Conservation (phyloP, 148 eudicot genomes). For the Drosera capensis region DNA sequence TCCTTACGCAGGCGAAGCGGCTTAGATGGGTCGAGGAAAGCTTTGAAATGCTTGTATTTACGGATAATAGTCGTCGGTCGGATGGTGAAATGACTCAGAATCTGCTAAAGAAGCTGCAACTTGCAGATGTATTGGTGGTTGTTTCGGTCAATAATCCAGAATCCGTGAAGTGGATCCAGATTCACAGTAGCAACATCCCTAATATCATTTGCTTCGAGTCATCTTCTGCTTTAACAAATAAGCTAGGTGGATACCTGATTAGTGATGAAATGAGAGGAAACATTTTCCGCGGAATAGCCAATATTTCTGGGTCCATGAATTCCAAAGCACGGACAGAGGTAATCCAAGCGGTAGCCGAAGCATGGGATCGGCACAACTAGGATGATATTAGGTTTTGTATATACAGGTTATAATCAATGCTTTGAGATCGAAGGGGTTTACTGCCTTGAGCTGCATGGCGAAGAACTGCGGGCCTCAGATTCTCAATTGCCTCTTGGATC, state of each 20-base stretch:
- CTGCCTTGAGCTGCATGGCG: slow-evolving; percentile 77
- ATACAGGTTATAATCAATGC: slow-evolving; percentile 69
- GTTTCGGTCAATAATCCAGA: slow-evolving; percentile 56
- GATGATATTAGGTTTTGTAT: slow-evolving; percentile 89
- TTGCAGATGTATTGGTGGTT: slow-evolving; percentile 43
- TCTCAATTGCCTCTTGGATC: slow-evolving; percentile 77
- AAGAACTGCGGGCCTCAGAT: slow-evolving; percentile 83
- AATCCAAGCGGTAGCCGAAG: slow-evolving; percentile 39
- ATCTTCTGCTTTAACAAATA: slow-evolving; percentile 48
- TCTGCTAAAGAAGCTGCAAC: slow-evolving; percentile 25
- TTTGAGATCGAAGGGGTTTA: slow-evolving; percentile 75
- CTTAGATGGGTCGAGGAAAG: slow-evolving; percentile 82
- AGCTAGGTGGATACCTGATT: slow-evolving; percentile 49
- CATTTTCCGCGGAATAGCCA: slow-evolving; percentile 24
- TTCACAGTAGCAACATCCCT: slow-evolving; percentile 27
- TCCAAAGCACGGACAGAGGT: slow-evolving; percentile 27
- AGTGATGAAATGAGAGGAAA: slow-evolving; percentile 15
- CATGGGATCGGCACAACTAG: slow-evolving; percentile 81
- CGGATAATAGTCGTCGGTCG: slow-evolving; percentile 22
- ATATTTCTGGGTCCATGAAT: slow-evolving; percentile 20
- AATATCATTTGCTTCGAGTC: slow-evolving; percentile 77
- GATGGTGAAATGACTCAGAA: slow-evolving; percentile 9
- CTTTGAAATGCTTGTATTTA: slow-evolving; percentile 57
- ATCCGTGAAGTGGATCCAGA: slow-evolving; percentile 45
- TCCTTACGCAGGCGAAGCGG: slow-evolving; percentile 41